phyloP scores from a whole-genome alignment of 2,329 filamentous ascomycete species.

The Talaromyces atroroseus region DNA sequence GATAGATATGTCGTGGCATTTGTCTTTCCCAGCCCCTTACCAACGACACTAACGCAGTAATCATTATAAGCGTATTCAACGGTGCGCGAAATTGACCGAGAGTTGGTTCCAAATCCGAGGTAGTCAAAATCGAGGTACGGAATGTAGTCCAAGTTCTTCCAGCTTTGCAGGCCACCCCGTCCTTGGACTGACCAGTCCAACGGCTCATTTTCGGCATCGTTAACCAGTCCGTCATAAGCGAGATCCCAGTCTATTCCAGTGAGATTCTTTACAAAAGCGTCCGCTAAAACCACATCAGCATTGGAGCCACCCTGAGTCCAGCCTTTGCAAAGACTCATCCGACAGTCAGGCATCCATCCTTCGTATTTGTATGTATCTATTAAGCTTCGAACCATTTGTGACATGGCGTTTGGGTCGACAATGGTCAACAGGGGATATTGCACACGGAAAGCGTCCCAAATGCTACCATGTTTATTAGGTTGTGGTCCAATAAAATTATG shows the following conservation, averaged over 20 bases:
- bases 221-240: slow-evolving; percentile 63
- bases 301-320: slow-evolving; percentile 70
- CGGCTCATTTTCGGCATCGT: slow-evolving; percentile 66
- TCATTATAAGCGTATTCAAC: slow-evolving; percentile 75
- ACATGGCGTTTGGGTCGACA: slow-evolving; percentile 57
- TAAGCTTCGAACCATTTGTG: slow-evolving; percentile 62
- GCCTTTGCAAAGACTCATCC: slow-evolving; percentile 65
- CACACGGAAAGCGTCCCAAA: slow-evolving; percentile 66
- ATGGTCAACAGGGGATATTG: slow-evolving; percentile 65
- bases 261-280: slow-evolving; percentile 64
- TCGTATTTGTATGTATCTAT: slow-evolving; percentile 66
- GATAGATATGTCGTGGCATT: slow-evolving; percentile 56
- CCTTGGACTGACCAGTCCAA: slow-evolving; percentile 65
- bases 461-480: slow-evolving; percentile 23
- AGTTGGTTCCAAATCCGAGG: slow-evolving; percentile 62
- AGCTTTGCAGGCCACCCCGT: slow-evolving; percentile 63
- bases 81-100: slow-evolving; percentile 64
- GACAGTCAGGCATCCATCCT: slow-evolving; percentile 67
- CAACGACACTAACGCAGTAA: slow-evolving; percentile 60
- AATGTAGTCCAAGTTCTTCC: slow-evolving; percentile 66
- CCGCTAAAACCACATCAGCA: slow-evolving; percentile 62
- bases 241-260: slow-evolving; percentile 60
- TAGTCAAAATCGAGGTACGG: slow-evolving; percentile 65
- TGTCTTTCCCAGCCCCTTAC: slow-evolving; percentile 48
- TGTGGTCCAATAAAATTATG: no score